Evolutionary conservation across 1,284 basidiomycete species (phyloP).

Genomic region (Pyrrhoderma lamaoense): DNA sequence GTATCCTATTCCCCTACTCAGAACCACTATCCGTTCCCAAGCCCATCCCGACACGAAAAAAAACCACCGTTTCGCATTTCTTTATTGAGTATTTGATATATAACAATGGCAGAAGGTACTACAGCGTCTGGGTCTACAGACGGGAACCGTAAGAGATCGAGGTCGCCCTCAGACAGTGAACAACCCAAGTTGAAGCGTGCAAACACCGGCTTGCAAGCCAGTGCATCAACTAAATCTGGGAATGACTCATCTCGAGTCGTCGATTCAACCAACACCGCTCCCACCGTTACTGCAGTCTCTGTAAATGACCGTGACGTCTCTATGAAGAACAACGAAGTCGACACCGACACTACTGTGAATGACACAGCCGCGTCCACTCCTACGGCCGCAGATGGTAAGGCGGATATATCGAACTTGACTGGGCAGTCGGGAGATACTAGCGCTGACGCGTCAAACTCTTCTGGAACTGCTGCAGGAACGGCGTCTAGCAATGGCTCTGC

Average conservation of each 20-base stretch:
- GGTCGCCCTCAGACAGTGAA: constrained; percentile 76
- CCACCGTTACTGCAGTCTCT: constrained; percentile 32
- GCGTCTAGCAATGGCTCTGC: constrained; percentile 31
- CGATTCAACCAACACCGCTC: constrained; percentile 30
- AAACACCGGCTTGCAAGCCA: constrained; percentile 51
- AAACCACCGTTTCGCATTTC: constrained; percentile 10
- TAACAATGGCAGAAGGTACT: constrained; percentile 31
- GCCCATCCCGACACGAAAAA: constrained; percentile 15
- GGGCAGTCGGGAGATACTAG: constrained; percentile 21
- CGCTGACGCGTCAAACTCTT: constrained; percentile 22
- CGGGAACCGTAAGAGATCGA: constrained; percentile 74
- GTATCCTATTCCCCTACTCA: constrained; percentile 12
- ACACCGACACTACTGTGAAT: constrained; percentile 38
- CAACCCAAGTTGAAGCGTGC: constrained; percentile 73
- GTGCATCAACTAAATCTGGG: constrained; percentile 22
- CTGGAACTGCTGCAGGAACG: constrained; percentile 27
- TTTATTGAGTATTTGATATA: constrained; percentile 16
- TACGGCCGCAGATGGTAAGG: constrained; percentile 32
- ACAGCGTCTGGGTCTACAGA: constrained; percentile 71
- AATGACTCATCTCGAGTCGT: constrained; percentile 20
- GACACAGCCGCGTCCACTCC: constrained; percentile 53
- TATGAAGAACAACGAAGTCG: constrained; percentile 33
- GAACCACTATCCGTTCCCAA: constrained; percentile 17
- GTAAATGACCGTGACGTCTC: constrained; percentile 42
- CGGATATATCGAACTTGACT: constrained; percentile 22